These are phyloP conservation scores for Saccharomyces paradoxus DNA, from an alignment of 805 yeast species.

Conservation along the genomic window DNA sequence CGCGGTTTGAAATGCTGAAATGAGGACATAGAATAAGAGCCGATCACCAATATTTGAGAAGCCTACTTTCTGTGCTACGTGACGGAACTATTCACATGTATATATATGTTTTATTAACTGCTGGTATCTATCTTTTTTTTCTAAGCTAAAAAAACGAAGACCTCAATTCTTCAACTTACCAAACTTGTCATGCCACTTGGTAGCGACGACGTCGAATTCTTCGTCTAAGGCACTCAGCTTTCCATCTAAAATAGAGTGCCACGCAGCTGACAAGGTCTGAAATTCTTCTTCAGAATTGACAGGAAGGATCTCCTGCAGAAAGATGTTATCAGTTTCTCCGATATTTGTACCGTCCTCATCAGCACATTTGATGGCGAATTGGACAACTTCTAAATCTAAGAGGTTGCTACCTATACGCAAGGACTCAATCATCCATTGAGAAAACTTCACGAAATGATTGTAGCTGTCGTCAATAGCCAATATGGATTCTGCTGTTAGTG, in stretches of 20 bases:
- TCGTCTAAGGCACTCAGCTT: constrained; percentile 12
- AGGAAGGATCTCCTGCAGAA: constrained; percentile 26
- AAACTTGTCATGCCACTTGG: constrained; percentile 20
- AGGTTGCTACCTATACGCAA: constrained; percentile 13
- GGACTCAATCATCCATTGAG: constrained; percentile 31
- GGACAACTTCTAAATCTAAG: constrained; percentile 24
- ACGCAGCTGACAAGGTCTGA: constrained; percentile 15
- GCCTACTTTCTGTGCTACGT: neutral
- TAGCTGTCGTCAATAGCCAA: constrained; percentile 23
- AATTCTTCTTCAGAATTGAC: constrained; percentile 22
- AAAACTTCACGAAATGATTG: constrained; percentile 29
- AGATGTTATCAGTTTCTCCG: constrained; percentile 25
- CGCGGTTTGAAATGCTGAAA: neutral
- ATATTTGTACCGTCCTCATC: constrained; percentile 23
- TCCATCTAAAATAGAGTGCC: constrained; percentile 19
- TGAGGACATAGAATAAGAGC: neutral
- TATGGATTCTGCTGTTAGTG: constrained; percentile 17
- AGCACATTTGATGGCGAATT: constrained; percentile 27
- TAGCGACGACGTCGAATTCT: constrained; percentile 13
- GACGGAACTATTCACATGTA: neutral
- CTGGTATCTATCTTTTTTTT: neutral
- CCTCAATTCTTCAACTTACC: constrained; percentile 13
- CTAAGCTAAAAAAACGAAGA: neutral
- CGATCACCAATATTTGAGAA: neutral
- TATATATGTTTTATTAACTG: neutral